phyloP scores from a whole-genome alignment of 108 stramenopile genomes.

The Discostella stelligeroides region DNA sequence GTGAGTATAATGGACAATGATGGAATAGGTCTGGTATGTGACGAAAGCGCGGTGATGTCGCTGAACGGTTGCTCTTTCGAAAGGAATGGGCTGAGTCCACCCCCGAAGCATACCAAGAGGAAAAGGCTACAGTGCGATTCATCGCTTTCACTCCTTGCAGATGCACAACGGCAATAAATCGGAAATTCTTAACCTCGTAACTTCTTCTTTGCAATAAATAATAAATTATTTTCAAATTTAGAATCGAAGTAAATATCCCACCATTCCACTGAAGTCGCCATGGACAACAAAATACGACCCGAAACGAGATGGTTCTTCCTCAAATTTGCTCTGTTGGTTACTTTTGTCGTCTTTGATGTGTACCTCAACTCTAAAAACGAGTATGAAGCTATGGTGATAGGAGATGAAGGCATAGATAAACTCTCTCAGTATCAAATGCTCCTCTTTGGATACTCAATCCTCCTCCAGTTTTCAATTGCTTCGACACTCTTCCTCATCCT shows the following conservation, averaged over 20 bases:
- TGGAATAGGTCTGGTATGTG: constrained; percentile 17
- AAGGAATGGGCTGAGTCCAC: constrained; percentile 18
- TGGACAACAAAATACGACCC: neutral
- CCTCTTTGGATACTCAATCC: constrained; percentile 18
- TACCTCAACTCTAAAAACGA: constrained; percentile 34
- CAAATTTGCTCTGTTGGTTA: constrained; percentile 22
- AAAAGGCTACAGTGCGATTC: no score
- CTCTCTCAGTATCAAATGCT: constrained; percentile 35
- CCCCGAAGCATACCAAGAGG: no score
- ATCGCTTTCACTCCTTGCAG: no score
- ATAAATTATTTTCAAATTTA: no score
- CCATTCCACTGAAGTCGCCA: neutral
- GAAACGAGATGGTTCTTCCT: constrained; percentile 14
- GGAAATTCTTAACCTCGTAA: no score
- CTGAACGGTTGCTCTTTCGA: constrained; percentile 20
- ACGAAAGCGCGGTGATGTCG: constrained; percentile 14
- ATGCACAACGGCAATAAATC: no score
- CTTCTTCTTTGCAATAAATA: no score
- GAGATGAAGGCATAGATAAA: constrained; percentile 5
- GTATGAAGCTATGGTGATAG: constrained; percentile 7
- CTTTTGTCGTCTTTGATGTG: constrained; percentile 17
- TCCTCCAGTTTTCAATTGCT: constrained; percentile 31
- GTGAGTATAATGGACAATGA: constrained; percentile 40
- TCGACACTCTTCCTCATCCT: constrained; percentile 32
- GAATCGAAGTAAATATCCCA: no score